These are phyloP conservation scores for Lactarius trivialis DNA, from an alignment of 768 basidiomycete species.

Conservation along the genomic window DNA sequence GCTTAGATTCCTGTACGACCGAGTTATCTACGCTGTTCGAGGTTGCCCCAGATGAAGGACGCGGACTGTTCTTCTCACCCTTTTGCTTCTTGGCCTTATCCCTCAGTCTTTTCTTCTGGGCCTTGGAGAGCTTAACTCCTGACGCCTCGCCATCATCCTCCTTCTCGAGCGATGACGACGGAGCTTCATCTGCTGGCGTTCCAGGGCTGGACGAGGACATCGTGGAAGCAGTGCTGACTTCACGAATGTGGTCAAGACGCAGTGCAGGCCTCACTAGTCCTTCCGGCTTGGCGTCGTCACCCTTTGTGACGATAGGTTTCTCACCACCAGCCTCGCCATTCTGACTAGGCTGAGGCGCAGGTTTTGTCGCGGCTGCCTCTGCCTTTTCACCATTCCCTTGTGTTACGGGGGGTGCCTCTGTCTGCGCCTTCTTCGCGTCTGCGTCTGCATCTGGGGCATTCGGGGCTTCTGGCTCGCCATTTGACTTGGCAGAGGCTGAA, in stretches of 20 bases:
- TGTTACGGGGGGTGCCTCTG: not conserved
- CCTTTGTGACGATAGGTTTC: not conserved
- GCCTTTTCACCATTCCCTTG: not conserved
- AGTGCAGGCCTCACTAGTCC: not conserved
- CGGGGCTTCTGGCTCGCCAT: not conserved
- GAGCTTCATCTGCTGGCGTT: constrained; percentile 10
- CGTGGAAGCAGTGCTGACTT: constrained; percentile 3
- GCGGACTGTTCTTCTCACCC: constrained; percentile 19
- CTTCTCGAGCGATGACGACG: constrained; percentile 1
- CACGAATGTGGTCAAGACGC: constrained; percentile 3
- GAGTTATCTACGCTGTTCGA: constrained; percentile 8
- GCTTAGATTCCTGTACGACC: constrained; percentile 11
- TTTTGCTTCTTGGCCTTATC: not conserved
- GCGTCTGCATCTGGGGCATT: not conserved
- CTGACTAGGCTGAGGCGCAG: not conserved
- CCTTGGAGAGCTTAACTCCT: no score
- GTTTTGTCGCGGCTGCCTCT: not conserved
- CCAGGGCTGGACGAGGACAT: not conserved
- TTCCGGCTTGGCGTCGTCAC: not conserved
- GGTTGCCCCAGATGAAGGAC: not conserved
- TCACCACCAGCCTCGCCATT: not conserved
- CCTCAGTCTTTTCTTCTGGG: not conserved
- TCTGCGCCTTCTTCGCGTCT: not conserved
- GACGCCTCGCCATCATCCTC: not conserved
- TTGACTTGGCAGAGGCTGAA: not conserved